These are phyloP conservation scores for Calcarisporium arbuscula DNA, from an alignment of 2,329 filamentous ascomycete genomes.

Conservation along the genomic window DNA sequence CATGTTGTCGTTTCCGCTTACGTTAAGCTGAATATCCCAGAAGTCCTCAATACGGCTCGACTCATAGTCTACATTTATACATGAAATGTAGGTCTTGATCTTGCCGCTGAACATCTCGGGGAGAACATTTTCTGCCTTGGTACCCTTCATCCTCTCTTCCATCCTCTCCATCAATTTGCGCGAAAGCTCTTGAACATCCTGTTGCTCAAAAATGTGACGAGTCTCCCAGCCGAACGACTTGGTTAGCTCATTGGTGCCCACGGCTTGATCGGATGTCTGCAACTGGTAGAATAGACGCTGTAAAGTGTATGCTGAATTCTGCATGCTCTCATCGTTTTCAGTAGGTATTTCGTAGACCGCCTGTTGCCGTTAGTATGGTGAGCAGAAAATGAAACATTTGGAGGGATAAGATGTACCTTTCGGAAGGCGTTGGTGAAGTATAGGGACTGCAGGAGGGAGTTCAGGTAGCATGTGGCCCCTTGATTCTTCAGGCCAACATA, in stretches of 20 bases:
- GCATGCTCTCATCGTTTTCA: conserved; percentile 69
- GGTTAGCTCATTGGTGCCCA: conserved; percentile 87
- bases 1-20: conserved; percentile 85
- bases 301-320: conserved; percentile 87
- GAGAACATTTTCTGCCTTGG: conserved; percentile 80
- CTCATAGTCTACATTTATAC: conserved; percentile 97
- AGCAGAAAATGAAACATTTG: neutral
- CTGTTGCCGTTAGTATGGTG: conserved; percentile 34
- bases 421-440: conserved; percentile 91
- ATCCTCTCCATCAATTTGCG: conserved; percentile 96
- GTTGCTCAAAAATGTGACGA: conserved; percentile 95
- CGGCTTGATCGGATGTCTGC: conserved; percentile 77
- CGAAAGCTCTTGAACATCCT: conserved; percentile 95
- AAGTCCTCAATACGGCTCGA: conserved; percentile 94
- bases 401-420: conserved; percentile 50
- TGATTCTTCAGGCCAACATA: conserved; percentile 97
- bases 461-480: conserved; percentile 85
- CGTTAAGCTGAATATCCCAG: conserved; percentile 98
- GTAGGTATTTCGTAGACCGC: conserved; percentile 97
- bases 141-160: conserved; percentile 98
- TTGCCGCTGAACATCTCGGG: conserved; percentile 93
- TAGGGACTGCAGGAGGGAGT: conserved; percentile 75
- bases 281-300: conserved; percentile 93
- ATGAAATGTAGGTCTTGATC: conserved; percentile 97
- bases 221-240: conserved; percentile 98